Evolutionary conservation across 139 green algal species (phyloP).

Genomic region (Chlamydomonas sphaeroides): DNA sequence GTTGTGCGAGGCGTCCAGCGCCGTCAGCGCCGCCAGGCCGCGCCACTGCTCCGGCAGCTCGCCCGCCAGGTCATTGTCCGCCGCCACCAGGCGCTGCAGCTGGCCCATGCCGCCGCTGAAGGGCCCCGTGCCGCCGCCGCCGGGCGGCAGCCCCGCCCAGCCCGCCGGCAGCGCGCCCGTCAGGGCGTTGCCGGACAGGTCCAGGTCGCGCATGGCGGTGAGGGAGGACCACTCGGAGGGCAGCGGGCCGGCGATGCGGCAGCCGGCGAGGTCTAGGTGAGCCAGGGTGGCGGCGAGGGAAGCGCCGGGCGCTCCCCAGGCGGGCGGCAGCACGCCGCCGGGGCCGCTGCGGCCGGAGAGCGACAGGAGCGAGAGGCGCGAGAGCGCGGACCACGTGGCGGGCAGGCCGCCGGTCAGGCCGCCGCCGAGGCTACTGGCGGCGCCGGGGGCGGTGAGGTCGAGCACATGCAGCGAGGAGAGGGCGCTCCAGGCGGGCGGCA

Average conservation of each 20-base stretch:
- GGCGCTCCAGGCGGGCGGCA: conserved; percentile 28
- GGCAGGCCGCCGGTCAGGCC: neutral
- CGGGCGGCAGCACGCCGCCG: neutral
- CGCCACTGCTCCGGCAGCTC: conserved; percentile 28
- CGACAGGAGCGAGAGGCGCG: neutral
- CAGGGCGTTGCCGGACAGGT: conserved; percentile 1
- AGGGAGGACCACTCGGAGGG: neutral
- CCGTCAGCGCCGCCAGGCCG: neutral
- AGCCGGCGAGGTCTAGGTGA: neutral
- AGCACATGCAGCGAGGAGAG: neutral
- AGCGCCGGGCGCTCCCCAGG: neutral
- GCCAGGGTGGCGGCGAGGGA: neutral
- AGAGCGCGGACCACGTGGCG: neutral
- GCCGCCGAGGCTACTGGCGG: neutral
- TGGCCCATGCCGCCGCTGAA: neutral
- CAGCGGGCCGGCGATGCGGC: neutral
- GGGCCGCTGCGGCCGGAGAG: neutral
- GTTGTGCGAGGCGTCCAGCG: neutral
- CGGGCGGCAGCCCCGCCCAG: no score
- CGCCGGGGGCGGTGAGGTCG: neutral
- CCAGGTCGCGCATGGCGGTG: neutral
- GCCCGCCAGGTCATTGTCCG: conserved; percentile 19
- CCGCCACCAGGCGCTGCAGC: neutral
- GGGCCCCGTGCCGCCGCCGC: no score
- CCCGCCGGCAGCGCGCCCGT: conserved; percentile 18